Base-by-base conservation (phyloP, 2,329 filamentous ascomycete species). In the Apiospora koreana region DNA sequence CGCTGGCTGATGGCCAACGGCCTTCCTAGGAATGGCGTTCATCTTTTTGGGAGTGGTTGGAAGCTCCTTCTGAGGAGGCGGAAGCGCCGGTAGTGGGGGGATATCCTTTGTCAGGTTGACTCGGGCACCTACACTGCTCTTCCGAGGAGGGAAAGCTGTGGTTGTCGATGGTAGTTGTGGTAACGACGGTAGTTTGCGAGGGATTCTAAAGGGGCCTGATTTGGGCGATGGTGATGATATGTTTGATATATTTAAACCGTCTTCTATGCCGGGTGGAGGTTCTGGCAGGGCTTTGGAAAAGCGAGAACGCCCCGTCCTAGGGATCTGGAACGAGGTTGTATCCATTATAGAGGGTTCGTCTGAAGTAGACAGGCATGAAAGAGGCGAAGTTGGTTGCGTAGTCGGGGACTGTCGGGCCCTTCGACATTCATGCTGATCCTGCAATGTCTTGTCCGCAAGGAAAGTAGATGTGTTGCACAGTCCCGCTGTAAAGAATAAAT, bases 261-360 rank as follows among this genome's bases (percentile, higher is more conserved):
- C 71, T 48, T 75, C 72, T 46, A 75, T 64, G 28, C 65, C 74
- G 68, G 82, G 79, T 68, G 87, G 86, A 76, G 86, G 85, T 69
- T 83, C 81, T 43, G 87, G 87, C 73, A 89, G 80, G 43, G 86
- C 87, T 80, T 89, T 89, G 76, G 87, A 88, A 80, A 87, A 88
- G 77, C 87, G 86, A 74, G 87, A 89, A 69, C 82, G 80, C 75
- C 85, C 84, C 68, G 76, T 79, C 76, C 77, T 80, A 21, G 79
- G 78, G 78, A 77, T 69, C 71, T 76, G 74, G 70, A 79, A 77
- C 69, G 75, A 75, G 70, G 72, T 68, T 69, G 71, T 65, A 66
- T 71, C 66, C 70, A 71, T 72, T 46, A 75, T 74, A 75, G 76
- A 58, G 76, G 62, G 71, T 71, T 74, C 54, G 54, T 62, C 54